phyloP scores from a whole-genome alignment of 768 basidiomycete species.

The Exidia glandulosa region DNA sequence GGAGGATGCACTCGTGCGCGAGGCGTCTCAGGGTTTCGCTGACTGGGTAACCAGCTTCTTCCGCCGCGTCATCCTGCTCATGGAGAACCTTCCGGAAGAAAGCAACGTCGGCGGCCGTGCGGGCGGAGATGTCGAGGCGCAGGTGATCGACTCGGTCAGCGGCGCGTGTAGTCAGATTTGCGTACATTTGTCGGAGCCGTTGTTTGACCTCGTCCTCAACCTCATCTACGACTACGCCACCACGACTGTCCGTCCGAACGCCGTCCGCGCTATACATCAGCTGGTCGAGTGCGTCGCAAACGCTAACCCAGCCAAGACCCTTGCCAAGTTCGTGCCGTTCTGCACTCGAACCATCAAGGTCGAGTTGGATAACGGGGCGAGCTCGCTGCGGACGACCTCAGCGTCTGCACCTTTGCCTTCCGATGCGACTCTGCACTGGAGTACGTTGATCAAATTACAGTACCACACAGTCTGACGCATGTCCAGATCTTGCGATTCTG shows the following conservation, averaged over 20 bases:
- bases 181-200: conserved; percentile 56
- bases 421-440: conserved; percentile 84
- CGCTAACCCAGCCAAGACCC: conserved; percentile 62
- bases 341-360: conserved; percentile 56
- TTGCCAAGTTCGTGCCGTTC: conserved; percentile 68
- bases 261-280: conserved; percentile 77
- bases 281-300: conserved; percentile 79
- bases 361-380: conserved; percentile 81
- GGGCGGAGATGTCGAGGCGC: conserved; percentile 58
- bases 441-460: conserved; percentile 27
- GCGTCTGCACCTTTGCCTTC: conserved; percentile 57
- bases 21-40: conserved; percentile 63
- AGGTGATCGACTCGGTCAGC: conserved; percentile 66
- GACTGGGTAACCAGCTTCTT: conserved; percentile 81
- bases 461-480: background rate
- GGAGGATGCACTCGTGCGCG: conserved; percentile 60
- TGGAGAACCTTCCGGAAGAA: conserved; percentile 83
- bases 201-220: conserved; percentile 72
- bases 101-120: conserved; percentile 45
- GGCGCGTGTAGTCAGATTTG: conserved; percentile 70
- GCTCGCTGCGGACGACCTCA: conserved; percentile 60
- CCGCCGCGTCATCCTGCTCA: conserved; percentile 62
- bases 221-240: conserved; percentile 78
- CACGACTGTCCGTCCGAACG: conserved; percentile 71
- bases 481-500: conserved; percentile 57